Conservation (phyloP, 2,329 filamentous ascomycete species). For the Hypoxylon sp. region DNA sequence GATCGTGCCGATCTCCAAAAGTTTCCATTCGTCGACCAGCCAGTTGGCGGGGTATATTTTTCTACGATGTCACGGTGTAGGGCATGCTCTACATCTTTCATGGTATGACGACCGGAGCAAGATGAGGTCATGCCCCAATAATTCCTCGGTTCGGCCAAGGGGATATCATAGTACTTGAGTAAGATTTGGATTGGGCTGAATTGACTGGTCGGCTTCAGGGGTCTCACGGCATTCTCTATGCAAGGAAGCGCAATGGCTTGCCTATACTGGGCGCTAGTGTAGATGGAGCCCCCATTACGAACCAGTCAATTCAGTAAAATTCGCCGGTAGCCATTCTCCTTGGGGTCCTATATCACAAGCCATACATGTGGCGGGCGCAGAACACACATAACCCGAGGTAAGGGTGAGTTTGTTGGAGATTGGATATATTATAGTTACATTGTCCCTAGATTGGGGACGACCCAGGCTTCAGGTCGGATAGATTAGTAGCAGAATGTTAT, state of each 20-base stretch:
- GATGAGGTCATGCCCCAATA: slow-evolving; percentile 40
- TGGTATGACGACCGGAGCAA: slow-evolving; percentile 30
- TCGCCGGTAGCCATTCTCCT: slow-evolving; percentile 6
- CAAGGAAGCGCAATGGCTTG: slow-evolving; percentile 34
- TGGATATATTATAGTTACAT: background rate
- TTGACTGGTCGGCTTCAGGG: slow-evolving; percentile 34
- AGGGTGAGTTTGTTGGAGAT: slow-evolving; percentile 6
- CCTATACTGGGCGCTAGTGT: slow-evolving; percentile 21
- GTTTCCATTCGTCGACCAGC: slow-evolving; percentile 28
- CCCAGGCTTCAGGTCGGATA: slow-evolving; percentile 1
- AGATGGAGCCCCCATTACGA: slow-evolving; percentile 7
- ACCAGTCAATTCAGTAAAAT: slow-evolving; percentile 20
- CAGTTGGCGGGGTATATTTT: slow-evolving; percentile 25
- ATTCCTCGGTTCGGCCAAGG: slow-evolving; percentile 40
- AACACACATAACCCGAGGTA: slow-evolving; percentile 3
- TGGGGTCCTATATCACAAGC: background rate
- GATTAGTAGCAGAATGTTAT: background rate
- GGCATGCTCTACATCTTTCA: slow-evolving; percentile 36
- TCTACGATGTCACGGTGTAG: slow-evolving; percentile 22
- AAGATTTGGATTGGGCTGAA: slow-evolving; percentile 30
- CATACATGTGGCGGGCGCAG: slow-evolving; percentile 1
- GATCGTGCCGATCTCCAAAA: slow-evolving; percentile 40
- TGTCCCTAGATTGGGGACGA: background rate
- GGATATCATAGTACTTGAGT: slow-evolving; percentile 20
- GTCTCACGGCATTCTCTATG: slow-evolving; percentile 36